These are phyloP conservation scores for Cicer cuneatum DNA, from an alignment of 306 rosid species.

Conservation along the genomic window DNA sequence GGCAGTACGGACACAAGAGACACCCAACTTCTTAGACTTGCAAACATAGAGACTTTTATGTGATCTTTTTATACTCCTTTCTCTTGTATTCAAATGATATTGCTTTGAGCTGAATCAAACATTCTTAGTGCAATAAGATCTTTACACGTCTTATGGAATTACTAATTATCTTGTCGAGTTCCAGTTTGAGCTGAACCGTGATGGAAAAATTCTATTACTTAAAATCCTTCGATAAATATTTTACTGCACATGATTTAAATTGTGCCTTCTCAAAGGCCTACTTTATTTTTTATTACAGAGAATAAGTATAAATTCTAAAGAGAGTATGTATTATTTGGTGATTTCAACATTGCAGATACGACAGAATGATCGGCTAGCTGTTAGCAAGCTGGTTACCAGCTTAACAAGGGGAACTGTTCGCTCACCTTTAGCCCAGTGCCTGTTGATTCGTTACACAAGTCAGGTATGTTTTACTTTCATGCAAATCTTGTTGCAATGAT, in stretches of 20 bases:
- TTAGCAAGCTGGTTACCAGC: slow-evolving; percentile 98
- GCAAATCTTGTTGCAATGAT: slow-evolving; percentile 16
- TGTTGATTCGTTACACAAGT: slow-evolving; percentile 94
- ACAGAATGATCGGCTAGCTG: slow-evolving; percentile 96
- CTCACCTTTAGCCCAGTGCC: slow-evolving; percentile 96
- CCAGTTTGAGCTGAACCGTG: slow-evolving; percentile 18
- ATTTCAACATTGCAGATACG: slow-evolving; percentile 74
- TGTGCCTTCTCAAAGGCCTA: slow-evolving; percentile 26
- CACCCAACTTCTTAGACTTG: background rate
- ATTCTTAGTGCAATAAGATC: background rate
- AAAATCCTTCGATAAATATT: slow-evolving; percentile 2
- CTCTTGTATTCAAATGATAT: background rate
- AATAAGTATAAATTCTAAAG: slow-evolving; percentile 35
- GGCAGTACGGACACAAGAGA: background rate
- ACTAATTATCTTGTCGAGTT: slow-evolving; percentile 34
- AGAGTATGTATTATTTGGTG: slow-evolving; percentile 44
- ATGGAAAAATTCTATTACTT: slow-evolving; percentile 35
- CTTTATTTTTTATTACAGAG: slow-evolving; percentile 6
- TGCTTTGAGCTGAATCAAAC: background rate
- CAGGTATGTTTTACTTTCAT: slow-evolving; percentile 67
- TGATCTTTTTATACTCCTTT: background rate
- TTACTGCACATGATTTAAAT: background rate
- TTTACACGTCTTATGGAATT: slow-evolving; percentile 13
- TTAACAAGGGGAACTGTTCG: slow-evolving; percentile 90
- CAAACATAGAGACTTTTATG: background rate